Percentiles rank a stretch among this genome's conserved stretches.
phyloP scores from a whole-genome alignment of 495 filamentous ascomycete species.

The Tuber aestivum region DNA sequence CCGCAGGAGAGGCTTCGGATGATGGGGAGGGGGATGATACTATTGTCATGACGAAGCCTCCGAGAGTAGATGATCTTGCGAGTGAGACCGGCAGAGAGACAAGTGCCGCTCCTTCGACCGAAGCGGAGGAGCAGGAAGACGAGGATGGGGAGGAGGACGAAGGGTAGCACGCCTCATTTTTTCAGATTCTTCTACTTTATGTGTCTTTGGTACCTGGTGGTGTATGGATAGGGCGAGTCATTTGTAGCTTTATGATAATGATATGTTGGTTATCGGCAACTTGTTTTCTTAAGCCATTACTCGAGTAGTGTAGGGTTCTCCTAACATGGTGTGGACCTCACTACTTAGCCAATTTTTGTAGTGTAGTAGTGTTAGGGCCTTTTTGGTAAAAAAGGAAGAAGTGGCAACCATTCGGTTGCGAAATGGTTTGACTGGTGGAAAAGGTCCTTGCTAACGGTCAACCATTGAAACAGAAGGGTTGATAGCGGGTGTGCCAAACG shows the following conservation, averaged over 20 bases:
- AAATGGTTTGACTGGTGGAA: no score
- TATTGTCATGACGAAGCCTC: constrained; percentile 3
- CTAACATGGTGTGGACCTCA: not conserved
- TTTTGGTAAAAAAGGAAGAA: no score
- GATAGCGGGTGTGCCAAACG: no score
- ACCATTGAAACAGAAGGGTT: no score
- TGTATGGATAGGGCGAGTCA: not conserved
- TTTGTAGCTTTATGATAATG: not conserved
- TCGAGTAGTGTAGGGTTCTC: not conserved
- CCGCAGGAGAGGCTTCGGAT: constrained; percentile 27
- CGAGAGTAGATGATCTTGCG: not conserved
- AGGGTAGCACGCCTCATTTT: not conserved
- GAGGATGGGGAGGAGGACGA: not conserved
- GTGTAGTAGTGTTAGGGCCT: not conserved
- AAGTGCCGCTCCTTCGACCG: not conserved
- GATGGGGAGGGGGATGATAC: constrained; percentile 34
- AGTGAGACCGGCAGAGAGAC: not conserved
- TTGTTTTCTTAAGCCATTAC: not conserved
- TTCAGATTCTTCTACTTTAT: not conserved
- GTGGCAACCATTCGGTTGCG: no score
- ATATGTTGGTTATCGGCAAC: not conserved
- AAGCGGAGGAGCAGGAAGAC: not conserved
- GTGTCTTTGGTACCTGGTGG: not conserved
- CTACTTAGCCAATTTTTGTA: not conserved
- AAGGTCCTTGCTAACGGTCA: no score